Evolutionary conservation across 306 rosid species (phyloP).

Genomic region (Senna tora): DNA sequence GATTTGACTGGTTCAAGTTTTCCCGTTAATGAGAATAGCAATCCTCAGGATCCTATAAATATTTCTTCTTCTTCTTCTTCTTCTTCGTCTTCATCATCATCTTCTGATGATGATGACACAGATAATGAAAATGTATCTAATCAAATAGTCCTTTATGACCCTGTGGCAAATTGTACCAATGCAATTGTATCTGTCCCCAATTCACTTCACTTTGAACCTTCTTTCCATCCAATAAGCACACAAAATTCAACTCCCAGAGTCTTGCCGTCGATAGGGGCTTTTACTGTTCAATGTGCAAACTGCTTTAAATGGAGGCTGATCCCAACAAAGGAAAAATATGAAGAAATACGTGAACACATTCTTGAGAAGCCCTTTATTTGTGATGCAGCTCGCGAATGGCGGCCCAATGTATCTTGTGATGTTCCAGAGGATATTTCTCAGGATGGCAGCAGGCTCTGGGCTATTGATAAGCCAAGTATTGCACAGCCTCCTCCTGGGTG

Average conservation of each 20-base stretch:
- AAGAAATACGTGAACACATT: slow-evolving; percentile 84
- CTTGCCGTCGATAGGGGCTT: slow-evolving; percentile 80
- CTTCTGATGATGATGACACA: slow-evolving; percentile 49
- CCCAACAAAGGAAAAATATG: slow-evolving; percentile 85
- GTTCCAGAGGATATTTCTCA: slow-evolving; percentile 86
- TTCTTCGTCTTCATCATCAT: slow-evolving; percentile 35
- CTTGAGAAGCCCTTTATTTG: slow-evolving; percentile 77
- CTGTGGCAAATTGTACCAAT: slow-evolving; percentile 45
- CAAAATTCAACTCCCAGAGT: slow-evolving; percentile 48
- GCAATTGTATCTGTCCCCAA: slow-evolving; percentile 43
- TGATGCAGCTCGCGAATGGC: slow-evolving; percentile 80
- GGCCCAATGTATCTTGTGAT: slow-evolving; percentile 74
- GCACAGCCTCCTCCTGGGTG: slow-evolving; percentile 90
- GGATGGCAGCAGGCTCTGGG: slow-evolving; percentile 92
- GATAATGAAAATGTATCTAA: slow-evolving; percentile 37
- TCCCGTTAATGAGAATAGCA: slow-evolving; percentile 31
- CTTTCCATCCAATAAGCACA: slow-evolving; percentile 22
- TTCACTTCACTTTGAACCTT: slow-evolving; percentile 42
- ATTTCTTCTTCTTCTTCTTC: slow-evolving; percentile 48
- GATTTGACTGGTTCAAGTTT: slow-evolving; percentile 41
- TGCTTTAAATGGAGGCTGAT: slow-evolving; percentile 98
- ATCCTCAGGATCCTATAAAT: slow-evolving; percentile 30
- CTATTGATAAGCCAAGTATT: slow-evolving; percentile 93
- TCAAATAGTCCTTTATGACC: slow-evolving; percentile 78
- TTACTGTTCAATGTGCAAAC: slow-evolving; percentile 87